These are phyloP conservation scores for Fimicolochytrium jonesii DNA, from an alignment of 192 early-diverging fungal genomes.

Conservation along the genomic window DNA sequence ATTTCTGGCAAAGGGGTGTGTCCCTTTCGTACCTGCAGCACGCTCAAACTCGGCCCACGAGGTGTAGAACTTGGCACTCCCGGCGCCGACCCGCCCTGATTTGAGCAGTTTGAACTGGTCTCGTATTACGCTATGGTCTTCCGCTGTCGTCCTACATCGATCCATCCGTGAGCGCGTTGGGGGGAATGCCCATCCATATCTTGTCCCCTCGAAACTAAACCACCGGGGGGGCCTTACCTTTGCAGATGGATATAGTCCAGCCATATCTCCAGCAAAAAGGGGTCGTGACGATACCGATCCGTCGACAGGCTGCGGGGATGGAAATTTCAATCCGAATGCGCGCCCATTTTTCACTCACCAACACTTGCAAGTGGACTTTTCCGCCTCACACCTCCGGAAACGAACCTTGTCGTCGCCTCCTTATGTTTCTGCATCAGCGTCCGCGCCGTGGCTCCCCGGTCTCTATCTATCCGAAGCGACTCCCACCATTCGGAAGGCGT, in stretches of 20 bases:
- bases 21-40: conserved; percentile 7
- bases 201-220: no score
- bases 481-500: conserved; percentile 18
- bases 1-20: no score
- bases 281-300: conserved; percentile 8
- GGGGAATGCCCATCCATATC: no score
- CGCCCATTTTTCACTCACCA: background rate
- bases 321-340: background rate
- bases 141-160: background rate
- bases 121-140: conserved; percentile 26
- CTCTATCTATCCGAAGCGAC: background rate
- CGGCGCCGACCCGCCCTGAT: conserved; percentile 18
- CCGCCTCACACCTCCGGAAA: background rate
- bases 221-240: conserved; percentile 7
- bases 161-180: no score
- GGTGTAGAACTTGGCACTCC: conserved; percentile 21
- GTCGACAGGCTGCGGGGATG: background rate
- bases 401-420: conserved; percentile 13
- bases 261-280: conserved; percentile 19
- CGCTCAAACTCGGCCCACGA: conserved; percentile 39
- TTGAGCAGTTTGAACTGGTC: conserved; percentile 39
- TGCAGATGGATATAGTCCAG: conserved; percentile 18
- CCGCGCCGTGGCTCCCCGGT: conserved; percentile 1
- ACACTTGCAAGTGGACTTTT: background rate
- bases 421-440: conserved; percentile 1